phyloP scores from a whole-genome alignment of 352 stramenopile genomes.

The Pythium sp. region DNA sequence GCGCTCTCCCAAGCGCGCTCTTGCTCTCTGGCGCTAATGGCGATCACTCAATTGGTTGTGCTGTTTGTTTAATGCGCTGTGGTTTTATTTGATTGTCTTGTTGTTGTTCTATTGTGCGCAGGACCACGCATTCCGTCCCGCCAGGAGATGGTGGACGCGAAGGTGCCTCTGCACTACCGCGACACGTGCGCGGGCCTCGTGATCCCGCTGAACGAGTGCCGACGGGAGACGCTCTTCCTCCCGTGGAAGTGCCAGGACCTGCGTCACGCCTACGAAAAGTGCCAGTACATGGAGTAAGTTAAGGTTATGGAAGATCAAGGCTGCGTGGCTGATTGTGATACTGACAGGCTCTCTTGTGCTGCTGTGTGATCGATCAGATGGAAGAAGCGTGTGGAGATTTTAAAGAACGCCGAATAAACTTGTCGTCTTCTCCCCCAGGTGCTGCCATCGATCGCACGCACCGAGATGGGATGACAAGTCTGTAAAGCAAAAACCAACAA shows the following conservation, averaged over 20 bases:
- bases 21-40: neutral
- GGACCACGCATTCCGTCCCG: conserved; percentile 72
- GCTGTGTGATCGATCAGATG: conserved; percentile 31
- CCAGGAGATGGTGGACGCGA: conserved; percentile 93
- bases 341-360: conserved; percentile 6
- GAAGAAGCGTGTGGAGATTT: conserved; percentile 82
- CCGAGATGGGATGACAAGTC: neutral
- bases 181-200: conserved; percentile 95
- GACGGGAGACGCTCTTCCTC: conserved; percentile 92
- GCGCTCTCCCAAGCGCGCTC: neutral
- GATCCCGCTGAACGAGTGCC: conserved; percentile 95
- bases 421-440: neutral
- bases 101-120: conserved; percentile 20
- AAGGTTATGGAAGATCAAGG: too few relatives aligned
- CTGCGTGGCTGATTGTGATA: neutral
- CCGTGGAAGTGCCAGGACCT: conserved; percentile 96
- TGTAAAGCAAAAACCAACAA: neutral
- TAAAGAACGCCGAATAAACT: conserved; percentile 70
- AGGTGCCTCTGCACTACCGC: conserved; percentile 92
- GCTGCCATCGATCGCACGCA: conserved; percentile 1
- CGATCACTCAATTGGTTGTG: neutral
- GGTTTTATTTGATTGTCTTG: neutral
- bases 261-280: conserved; percentile 98
- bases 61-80: neutral
- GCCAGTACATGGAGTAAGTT: conserved; percentile 92